Conservation (phyloP, 2,329 filamentous ascomycete species). For the Mollisia scopiformis region DNA sequence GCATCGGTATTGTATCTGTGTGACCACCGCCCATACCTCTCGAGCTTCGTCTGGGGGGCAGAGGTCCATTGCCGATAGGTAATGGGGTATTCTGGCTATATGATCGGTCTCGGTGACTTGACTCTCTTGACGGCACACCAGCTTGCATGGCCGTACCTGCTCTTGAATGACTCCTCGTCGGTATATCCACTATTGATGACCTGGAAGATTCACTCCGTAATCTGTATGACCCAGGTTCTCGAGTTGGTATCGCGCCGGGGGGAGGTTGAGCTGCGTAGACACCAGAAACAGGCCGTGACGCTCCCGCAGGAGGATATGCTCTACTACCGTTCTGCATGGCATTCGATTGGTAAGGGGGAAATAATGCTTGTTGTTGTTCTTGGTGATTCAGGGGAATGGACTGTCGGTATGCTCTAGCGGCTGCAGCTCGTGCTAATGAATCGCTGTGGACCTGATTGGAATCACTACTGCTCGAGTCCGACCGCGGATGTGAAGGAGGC, state of each 20-base stretch:
- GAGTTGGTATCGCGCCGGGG: conserved; percentile 42
- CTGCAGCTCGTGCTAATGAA: conserved; percentile 28
- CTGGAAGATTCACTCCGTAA: conserved; percentile 61
- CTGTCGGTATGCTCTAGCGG: conserved; percentile 42
- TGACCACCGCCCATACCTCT: conserved; percentile 67
- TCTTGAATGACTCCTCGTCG: conserved; percentile 65
- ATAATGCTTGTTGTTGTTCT: conserved; percentile 45
- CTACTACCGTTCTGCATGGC: conserved; percentile 43
- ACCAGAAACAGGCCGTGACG: conserved; percentile 48
- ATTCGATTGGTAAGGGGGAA: conserved; percentile 47
- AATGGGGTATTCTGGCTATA: conserved; percentile 63
- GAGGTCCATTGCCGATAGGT: conserved; percentile 57
- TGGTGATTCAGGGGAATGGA: conserved; percentile 47
- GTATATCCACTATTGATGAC: conserved; percentile 55
- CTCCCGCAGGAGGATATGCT: conserved; percentile 38
- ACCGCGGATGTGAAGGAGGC: conserved; percentile 23
- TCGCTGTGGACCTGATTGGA: conserved; percentile 31
- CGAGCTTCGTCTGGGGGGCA: conserved; percentile 78
- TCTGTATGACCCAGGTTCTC: conserved; percentile 50
- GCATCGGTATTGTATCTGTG: conserved; percentile 35
- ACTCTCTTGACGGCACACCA: conserved; percentile 66
- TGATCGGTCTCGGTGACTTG: conserved; percentile 68
- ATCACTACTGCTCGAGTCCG: conserved; percentile 36
- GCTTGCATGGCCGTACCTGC: conserved; percentile 60
- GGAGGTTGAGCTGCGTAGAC: conserved; percentile 46